These are phyloP conservation scores for Diaporthe amygdali DNA, from an alignment of 2,329 filamentous ascomycete genomes.

Conservation along the genomic window DNA sequence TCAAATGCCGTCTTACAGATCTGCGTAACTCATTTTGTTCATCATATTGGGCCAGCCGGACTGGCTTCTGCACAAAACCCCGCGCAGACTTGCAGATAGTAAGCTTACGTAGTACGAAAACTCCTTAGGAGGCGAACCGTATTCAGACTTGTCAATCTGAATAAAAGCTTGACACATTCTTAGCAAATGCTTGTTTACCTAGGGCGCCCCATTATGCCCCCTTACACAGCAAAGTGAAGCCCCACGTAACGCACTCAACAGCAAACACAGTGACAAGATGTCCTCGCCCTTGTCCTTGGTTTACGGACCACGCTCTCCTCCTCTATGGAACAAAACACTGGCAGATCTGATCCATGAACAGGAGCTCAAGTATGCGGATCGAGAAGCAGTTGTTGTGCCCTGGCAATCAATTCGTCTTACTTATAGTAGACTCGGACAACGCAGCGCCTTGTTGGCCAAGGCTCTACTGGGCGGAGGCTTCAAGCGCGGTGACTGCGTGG, in stretches of 20 bases:
- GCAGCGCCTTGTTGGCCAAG: not conserved
- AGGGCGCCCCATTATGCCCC: not conserved
- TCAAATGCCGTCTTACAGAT: not conserved
- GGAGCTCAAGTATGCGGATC: not conserved
- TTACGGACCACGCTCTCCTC: not conserved
- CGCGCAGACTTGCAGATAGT: not conserved
- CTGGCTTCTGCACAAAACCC: not conserved
- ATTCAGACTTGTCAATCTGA: not conserved
- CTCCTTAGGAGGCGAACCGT: no score
- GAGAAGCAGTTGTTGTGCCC: not conserved
- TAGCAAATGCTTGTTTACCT: not conserved
- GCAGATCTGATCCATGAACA: not conserved
- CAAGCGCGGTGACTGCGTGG: not conserved
- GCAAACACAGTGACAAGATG: not conserved
- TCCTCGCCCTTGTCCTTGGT: no score
- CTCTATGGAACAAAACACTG: not conserved
- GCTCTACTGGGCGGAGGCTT: not conserved
- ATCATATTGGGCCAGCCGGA: not conserved
- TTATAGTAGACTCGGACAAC: not conserved
- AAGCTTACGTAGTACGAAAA: not conserved
- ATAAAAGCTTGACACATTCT: no score
- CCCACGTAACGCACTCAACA: not conserved
- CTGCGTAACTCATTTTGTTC: not conserved
- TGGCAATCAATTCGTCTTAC: not conserved
- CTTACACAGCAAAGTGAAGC: not conserved